Conservation (phyloP, 2,329 filamentous ascomycete genomes). For the Calonectria montana region DNA sequence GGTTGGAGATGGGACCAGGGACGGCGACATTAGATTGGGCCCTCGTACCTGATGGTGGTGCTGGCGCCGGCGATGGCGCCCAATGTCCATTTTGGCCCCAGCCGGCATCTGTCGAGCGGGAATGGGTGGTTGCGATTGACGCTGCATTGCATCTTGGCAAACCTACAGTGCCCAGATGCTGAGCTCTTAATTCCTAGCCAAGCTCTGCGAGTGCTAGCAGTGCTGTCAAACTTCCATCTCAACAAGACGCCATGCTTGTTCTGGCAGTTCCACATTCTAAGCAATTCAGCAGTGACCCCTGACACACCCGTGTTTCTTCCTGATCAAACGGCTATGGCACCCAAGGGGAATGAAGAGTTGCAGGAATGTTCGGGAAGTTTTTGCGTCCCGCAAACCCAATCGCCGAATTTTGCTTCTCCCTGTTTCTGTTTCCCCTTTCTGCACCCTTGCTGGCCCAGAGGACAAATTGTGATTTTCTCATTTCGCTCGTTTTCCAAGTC, state of each 20-base stretch:
- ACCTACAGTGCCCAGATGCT: neutral
- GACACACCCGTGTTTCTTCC: slow-evolving; percentile 1
- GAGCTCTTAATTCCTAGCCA: neutral
- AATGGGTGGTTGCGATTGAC: neutral
- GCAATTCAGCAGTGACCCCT: slow-evolving; percentile 1
- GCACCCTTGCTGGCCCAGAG: slow-evolving; percentile 5
- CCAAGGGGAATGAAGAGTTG: neutral
- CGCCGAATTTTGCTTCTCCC: neutral
- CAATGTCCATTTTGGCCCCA: slow-evolving; percentile 2
- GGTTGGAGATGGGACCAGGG: slow-evolving; percentile 8
- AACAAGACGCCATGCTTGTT: neutral
- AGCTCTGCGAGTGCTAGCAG: neutral
- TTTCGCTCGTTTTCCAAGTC: neutral
- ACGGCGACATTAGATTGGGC: slow-evolving; percentile 17
- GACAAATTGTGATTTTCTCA: slow-evolving; percentile 30
- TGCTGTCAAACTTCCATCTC: neutral
- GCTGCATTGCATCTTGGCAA: neutral
- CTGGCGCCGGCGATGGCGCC: slow-evolving; percentile 9
- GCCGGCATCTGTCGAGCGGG: neutral
- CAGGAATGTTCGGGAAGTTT: neutral
- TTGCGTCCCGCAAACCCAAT: slow-evolving; percentile 5
- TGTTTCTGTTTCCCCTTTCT: neutral
- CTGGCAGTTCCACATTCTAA: neutral
- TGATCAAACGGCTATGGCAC: neutral
- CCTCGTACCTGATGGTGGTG: slow-evolving; percentile 11